These are phyloP conservation scores for Rhodotorula mucilaginosa DNA, from an alignment of 1,284 basidiomycete genomes.

Conservation along the genomic window DNA sequence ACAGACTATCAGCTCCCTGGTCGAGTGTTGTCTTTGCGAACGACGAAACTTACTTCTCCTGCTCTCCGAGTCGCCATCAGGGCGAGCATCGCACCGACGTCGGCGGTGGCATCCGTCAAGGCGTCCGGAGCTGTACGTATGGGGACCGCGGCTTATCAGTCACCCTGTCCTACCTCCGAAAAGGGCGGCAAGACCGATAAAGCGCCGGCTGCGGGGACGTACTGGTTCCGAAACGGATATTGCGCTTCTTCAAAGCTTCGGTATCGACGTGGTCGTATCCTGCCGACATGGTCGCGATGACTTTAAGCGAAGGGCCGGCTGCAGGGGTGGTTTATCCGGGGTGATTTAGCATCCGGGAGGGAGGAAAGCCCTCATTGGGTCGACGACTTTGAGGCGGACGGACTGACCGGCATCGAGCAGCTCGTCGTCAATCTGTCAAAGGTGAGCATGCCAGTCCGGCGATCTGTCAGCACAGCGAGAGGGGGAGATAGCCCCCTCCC, in stretches of 20 bases:
- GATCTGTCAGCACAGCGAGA: not conserved
- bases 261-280: constrained; percentile 73
- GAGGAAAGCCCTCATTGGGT: not conserved
- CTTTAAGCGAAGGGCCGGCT: constrained; percentile 70
- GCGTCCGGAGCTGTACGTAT: constrained; percentile 31
- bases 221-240: constrained; percentile 82
- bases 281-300: constrained; percentile 75
- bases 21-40: not conserved
- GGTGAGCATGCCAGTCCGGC: not conserved
- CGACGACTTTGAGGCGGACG: too few relatives aligned
- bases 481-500: not conserved
- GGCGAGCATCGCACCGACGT: constrained; percentile 79
- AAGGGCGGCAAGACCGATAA: not conserved
- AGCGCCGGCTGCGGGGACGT: constrained; percentile 34
- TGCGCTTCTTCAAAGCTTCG: constrained; percentile 60
- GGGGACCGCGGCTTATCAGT: not conserved
- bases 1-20: not conserved
- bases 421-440: constrained; percentile 64
- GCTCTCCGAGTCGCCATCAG: constrained; percentile 84
- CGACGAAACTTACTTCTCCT: constrained; percentile 53
- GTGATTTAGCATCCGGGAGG: not conserved
- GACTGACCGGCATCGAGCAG: constrained; percentile 63
- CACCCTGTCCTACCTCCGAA: too few relatives aligned
- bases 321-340: not conserved
- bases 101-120: constrained; percentile 63